Conservation (phyloP, 345 rosid genomes). For the Diplotaxis tenuifolia region DNA sequence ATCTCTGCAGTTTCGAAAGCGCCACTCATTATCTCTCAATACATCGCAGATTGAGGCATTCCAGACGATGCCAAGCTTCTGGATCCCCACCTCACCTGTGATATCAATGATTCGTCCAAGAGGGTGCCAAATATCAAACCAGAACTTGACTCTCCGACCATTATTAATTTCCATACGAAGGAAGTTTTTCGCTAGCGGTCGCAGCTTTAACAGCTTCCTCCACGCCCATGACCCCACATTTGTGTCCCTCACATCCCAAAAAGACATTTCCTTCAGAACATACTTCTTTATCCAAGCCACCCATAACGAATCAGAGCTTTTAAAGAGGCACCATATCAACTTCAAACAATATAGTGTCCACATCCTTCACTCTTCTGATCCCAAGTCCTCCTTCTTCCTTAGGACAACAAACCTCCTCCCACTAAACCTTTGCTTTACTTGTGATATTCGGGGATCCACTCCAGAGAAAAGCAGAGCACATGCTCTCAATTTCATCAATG, state of each 20-base stretch:
- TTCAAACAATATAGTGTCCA: neutral
- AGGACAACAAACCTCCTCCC: neutral
- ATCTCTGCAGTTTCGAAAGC: neutral
- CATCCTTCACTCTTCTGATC: neutral
- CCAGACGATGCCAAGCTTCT: neutral
- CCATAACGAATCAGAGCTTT: neutral
- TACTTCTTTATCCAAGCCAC: neutral
- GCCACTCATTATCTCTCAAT: neutral
- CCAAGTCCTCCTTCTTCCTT: neutral
- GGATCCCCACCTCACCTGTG: neutral
- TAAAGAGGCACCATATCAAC: neutral
- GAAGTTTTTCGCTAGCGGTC: neutral
- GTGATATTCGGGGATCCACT: no score
- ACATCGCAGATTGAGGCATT: neutral
- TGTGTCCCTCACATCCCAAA: neutral
- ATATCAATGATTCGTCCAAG: neutral
- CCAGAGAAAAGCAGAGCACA: no score
- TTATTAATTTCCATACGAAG: neutral
- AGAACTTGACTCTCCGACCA: neutral
- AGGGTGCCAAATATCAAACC: neutral
- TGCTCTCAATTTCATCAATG: no score
- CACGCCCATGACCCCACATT: neutral
- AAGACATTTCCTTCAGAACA: no score
- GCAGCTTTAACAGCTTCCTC: neutral
- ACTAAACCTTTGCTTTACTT: neutral